These are phyloP conservation scores for Trichomonas tenax DNA, from an alignment of 208 protist genomes.

Conservation along the genomic window DNA sequence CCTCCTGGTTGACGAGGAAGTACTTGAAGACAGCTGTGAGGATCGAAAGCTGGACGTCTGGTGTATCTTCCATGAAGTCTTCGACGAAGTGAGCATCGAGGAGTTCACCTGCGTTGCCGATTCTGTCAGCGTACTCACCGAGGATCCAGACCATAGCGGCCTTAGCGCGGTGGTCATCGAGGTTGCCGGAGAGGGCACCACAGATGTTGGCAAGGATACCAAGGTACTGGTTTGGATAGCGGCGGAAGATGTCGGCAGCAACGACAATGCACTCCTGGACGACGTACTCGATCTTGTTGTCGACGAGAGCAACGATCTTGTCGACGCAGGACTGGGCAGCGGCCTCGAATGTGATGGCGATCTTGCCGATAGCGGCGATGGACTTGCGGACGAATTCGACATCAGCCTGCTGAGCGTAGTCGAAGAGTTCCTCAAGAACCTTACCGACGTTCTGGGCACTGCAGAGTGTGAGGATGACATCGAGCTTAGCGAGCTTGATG, in stretches of 20 bases:
- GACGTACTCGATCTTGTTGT: constrained; percentile 63
- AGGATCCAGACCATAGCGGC: constrained; percentile 23
- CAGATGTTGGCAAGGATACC: constrained; percentile 53
- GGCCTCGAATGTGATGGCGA: constrained; percentile 84
- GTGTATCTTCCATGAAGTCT: not conserved
- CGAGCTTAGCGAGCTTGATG: constrained; percentile 90
- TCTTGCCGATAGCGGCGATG: constrained; percentile 77
- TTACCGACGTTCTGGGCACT: constrained; percentile 62
- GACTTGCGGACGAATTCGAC: constrained; percentile 84
- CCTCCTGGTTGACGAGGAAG: not conserved
- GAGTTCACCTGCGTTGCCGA: constrained; percentile 77
- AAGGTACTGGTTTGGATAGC: constrained; percentile 62
- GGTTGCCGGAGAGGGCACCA: constrained; percentile 56
- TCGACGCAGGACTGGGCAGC: constrained; percentile 68
- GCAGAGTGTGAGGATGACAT: constrained; percentile 75
- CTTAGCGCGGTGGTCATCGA: constrained; percentile 1
- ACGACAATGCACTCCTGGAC: constrained; percentile 86
- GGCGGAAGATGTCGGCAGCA: constrained; percentile 81
- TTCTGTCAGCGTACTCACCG: constrained; percentile 73
- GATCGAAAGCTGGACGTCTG: not conserved
- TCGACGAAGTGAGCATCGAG: constrained; percentile 48
- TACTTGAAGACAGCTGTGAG: constrained; percentile 14
- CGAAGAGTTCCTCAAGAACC: constrained; percentile 70
- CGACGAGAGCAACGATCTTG: constrained; percentile 72
- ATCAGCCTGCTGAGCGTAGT: constrained; percentile 83